A percentile compares a stretch with the other conserved stretches of the same genome.
Conservation (phyloP, 2,329 filamentous ascomycete species). For the Iodosphaeria phyllophila region DNA sequence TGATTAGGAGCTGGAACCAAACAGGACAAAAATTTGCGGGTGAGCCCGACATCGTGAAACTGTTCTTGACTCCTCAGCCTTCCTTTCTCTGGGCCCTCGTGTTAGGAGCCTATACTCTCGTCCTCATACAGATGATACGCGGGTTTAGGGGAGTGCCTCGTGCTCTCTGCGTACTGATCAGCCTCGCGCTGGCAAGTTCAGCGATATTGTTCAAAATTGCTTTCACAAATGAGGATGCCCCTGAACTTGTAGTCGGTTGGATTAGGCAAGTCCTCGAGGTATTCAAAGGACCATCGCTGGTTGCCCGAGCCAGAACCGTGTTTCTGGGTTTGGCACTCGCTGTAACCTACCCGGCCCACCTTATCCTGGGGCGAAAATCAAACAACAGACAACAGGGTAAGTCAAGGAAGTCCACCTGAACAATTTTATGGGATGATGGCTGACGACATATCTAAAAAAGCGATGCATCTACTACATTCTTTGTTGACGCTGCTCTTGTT, state of each 20-base stretch:
- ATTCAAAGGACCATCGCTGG: slow-evolving; percentile 23
- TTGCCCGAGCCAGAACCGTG: slow-evolving; percentile 28
- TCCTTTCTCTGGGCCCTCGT: slow-evolving; percentile 58
- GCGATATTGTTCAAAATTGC: slow-evolving; percentile 76
- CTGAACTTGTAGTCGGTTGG: slow-evolving; percentile 49
- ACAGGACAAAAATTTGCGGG: slow-evolving; percentile 92
- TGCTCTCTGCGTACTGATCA: slow-evolving; percentile 19
- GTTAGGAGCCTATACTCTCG: slow-evolving; percentile 45
- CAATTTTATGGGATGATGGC: not conserved
- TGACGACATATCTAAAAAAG: slow-evolving; percentile 7
- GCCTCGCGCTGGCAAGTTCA: slow-evolving; percentile 23
- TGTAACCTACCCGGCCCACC: slow-evolving; percentile 17
- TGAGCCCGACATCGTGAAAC: slow-evolving; percentile 69
- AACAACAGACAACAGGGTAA: slow-evolving; percentile 11
- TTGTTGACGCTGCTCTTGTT: slow-evolving; percentile 62
- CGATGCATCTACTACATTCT: slow-evolving; percentile 38
- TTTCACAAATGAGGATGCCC: slow-evolving; percentile 75
- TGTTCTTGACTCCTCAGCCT: slow-evolving; percentile 44
- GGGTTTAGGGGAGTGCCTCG: slow-evolving; percentile 22
- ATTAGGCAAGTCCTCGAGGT: slow-evolving; percentile 19
- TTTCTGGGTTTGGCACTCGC: slow-evolving; percentile 26
- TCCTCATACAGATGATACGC: slow-evolving; percentile 25
- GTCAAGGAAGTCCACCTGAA: slow-evolving; percentile 1
- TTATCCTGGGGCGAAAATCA: slow-evolving; percentile 11
- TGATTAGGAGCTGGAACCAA: slow-evolving; percentile 78